phyloP scores from a whole-genome alignment of 495 filamentous ascomycete species.

The Trichoderma parareesei region DNA sequence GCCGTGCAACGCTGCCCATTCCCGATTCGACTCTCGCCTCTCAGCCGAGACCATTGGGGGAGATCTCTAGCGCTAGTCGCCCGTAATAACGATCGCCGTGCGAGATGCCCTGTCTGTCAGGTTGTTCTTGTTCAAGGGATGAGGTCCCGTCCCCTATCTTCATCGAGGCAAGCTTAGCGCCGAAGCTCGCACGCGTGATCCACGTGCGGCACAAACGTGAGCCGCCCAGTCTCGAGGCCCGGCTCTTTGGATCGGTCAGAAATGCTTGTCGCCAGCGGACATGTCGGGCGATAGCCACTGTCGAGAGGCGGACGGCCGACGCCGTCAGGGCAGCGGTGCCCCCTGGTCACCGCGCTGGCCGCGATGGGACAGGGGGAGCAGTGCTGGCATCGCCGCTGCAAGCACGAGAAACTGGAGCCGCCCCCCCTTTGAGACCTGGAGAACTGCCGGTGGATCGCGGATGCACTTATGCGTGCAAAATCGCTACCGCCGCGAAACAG shows the following conservation, averaged over 20 bases:
- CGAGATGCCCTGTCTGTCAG: conserved; percentile 9
- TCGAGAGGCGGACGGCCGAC: conserved; percentile 1
- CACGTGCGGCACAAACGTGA: conserved; percentile 1
- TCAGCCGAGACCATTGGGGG: conserved; percentile 3
- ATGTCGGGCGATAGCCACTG: conserved; percentile 6
- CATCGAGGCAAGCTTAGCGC: conserved; percentile 3
- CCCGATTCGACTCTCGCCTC: conserved; percentile 7
- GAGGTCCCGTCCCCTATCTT: conserved; percentile 3
- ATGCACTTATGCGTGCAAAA: conserved; percentile 1
- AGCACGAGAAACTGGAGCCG: not conserved
- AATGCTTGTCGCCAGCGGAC: conserved; percentile 4
- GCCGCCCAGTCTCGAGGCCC: not conserved
- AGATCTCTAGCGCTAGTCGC: conserved; percentile 10
- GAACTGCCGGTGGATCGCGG: not conserved
- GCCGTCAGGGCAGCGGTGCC: not conserved
- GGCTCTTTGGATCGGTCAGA: conserved; percentile 2
- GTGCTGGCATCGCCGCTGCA: not conserved
- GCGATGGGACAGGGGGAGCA: not conserved
- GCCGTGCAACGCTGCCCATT: not conserved
- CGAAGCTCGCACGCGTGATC: not conserved
- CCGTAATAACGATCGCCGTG: conserved; percentile 8
- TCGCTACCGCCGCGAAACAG: not conserved
- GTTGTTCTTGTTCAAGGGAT: not conserved
- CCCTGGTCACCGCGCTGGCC: not conserved
- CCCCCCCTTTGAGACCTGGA: conserved; percentile 2